phyloP scores from a whole-genome alignment of 495 filamentous ascomycete genomes.

The Entonaema liquescens region DNA sequence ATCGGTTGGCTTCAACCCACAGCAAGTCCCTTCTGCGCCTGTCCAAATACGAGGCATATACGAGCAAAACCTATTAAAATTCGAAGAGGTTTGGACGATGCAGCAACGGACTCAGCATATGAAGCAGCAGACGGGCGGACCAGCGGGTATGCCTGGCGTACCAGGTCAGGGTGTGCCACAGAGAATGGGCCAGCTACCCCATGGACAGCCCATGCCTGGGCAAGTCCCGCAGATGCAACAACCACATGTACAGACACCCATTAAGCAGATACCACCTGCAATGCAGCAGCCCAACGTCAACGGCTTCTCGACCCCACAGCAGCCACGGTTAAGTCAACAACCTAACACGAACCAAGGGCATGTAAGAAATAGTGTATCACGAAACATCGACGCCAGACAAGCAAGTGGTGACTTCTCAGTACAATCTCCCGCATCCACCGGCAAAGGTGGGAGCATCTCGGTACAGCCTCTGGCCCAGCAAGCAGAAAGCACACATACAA shows the following conservation, averaged over 20 bases:
- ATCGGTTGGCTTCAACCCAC: constrained; percentile 69
- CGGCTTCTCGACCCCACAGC: constrained; percentile 60
- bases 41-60: constrained; percentile 76
- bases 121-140: constrained; percentile 57
- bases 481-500: constrained; percentile 41
- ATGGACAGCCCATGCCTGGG: constrained; percentile 59
- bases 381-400: constrained; percentile 53
- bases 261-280: constrained; percentile 58
- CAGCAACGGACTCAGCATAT: constrained; percentile 68
- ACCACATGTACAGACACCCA: constrained; percentile 56
- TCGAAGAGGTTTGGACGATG: constrained; percentile 75
- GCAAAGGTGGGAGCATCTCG: constrained; percentile 49
- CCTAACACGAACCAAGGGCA: constrained; percentile 44
- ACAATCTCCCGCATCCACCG: constrained; percentile 50
- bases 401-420: constrained; percentile 52
- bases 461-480: constrained; percentile 49
- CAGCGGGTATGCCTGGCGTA: constrained; percentile 53
- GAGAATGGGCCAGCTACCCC: constrained; percentile 52
- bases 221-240: constrained; percentile 59
- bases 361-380: constrained; percentile 52
- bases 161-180: constrained; percentile 51
- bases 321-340: constrained; percentile 51
- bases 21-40: constrained; percentile 70
- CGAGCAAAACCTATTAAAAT: constrained; percentile 74
- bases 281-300: constrained; percentile 58